Conservation (phyloP, 2,329 filamentous ascomycete species). For the Aspergillus pseudoterreus region DNA sequence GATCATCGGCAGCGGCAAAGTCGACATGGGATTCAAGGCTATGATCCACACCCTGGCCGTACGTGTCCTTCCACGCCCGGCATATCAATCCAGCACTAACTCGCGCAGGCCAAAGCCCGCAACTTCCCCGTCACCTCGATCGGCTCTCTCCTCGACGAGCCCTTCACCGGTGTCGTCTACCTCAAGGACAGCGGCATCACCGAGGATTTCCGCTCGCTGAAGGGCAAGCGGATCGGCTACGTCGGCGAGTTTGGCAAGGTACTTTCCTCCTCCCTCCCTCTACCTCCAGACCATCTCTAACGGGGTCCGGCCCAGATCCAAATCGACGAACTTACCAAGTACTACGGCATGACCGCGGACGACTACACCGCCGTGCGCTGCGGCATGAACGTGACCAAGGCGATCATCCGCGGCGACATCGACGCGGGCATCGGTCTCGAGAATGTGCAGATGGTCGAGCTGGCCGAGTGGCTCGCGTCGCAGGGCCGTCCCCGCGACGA, state of each 20-base stretch:
- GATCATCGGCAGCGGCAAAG: slow-evolving; percentile 72
- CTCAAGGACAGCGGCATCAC: slow-evolving; percentile 72
- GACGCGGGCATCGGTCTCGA: slow-evolving; percentile 74
- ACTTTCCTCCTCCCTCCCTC: background rate
- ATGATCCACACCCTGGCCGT: slow-evolving; percentile 80
- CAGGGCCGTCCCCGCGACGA: slow-evolving; percentile 63
- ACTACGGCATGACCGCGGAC: slow-evolving; percentile 69
- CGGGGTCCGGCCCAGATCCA: slow-evolving; percentile 54
- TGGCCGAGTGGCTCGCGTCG: slow-evolving; percentile 67
- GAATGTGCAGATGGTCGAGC: slow-evolving; percentile 80
- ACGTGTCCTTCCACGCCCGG: slow-evolving; percentile 21
- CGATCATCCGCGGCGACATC: slow-evolving; percentile 68
- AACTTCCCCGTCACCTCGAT: slow-evolving; percentile 70
- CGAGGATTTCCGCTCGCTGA: slow-evolving; percentile 68
- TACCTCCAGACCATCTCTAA: too few relatives aligned
- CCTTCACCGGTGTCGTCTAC: slow-evolving; percentile 75
- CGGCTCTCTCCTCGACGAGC: slow-evolving; percentile 72
- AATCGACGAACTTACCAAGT: slow-evolving; percentile 73
- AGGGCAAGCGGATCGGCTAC: slow-evolving; percentile 74
- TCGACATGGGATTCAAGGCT: slow-evolving; percentile 76
- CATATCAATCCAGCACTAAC: background rate
- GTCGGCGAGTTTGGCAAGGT: slow-evolving; percentile 74
- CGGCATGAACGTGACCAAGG: slow-evolving; percentile 77
- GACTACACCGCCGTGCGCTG: slow-evolving; percentile 76
- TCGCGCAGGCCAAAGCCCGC: slow-evolving; percentile 64